phyloP scores from a whole-genome alignment of 805 yeast species.

The Sugiyamaella smithiae region DNA sequence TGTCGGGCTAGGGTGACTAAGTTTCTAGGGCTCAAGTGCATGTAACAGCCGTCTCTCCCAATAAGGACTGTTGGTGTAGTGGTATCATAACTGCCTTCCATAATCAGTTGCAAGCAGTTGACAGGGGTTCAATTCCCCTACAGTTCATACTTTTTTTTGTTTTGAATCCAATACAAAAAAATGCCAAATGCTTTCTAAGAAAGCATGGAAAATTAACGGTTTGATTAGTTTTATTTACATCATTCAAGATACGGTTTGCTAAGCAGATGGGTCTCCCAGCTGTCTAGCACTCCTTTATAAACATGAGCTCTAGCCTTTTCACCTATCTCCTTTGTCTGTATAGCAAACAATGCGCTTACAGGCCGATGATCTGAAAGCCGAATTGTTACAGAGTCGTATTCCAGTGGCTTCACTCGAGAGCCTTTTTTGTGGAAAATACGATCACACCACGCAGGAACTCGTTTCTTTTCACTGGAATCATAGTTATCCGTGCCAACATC shows the following conservation, averaged over 20 bases:
- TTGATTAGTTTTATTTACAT: neutral
- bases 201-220: neutral
- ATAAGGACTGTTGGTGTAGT: conserved; percentile 8
- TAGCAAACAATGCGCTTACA: conserved; percentile 68
- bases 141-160: conserved; percentile 2
- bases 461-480: conserved; percentile 86
- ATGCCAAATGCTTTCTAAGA: neutral
- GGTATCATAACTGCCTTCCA: conserved; percentile 8
- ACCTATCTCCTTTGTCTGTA: conserved; percentile 63
- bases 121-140: conserved; percentile 8
- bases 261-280: neutral
- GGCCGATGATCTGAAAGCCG: conserved; percentile 88
- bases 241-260: neutral
- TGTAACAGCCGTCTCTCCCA: too few relatives aligned
- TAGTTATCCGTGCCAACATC: conserved; percentile 79
- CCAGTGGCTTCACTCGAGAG: conserved; percentile 52
- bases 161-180: neutral
- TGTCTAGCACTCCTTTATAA: neutral
- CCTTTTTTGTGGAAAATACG: conserved; percentile 68
- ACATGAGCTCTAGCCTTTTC: conserved; percentile 32
- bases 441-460: conserved; percentile 98
- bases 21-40: too few relatives aligned
- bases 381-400: conserved; percentile 58
- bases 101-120: conserved; percentile 1
- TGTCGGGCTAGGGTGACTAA: too few relatives aligned